Conservation (phyloP, 495 filamentous ascomycete species). For the Choiromyces venosus region DNA sequence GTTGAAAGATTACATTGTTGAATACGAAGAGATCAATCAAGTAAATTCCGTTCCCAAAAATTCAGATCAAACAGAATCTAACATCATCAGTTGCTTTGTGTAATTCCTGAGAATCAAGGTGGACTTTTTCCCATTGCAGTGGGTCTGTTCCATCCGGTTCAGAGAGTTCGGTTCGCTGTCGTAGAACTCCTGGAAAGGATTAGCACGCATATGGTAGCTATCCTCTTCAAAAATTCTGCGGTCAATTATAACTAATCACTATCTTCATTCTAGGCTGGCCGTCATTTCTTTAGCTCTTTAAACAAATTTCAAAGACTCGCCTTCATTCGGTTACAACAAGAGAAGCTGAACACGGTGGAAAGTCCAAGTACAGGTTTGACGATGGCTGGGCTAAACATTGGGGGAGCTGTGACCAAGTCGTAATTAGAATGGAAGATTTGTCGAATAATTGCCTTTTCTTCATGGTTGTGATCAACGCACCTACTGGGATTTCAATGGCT, state of each 20-base stretch:
- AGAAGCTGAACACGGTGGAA: slow-evolving; percentile 45
- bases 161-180: slow-evolving; percentile 67
- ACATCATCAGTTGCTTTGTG: slow-evolving; percentile 51
- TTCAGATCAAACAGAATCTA: neutral
- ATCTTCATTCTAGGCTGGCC: slow-evolving; percentile 54
- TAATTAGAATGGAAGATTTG: neutral
- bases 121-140: slow-evolving; percentile 89
- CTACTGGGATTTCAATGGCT: neutral
- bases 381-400: slow-evolving; percentile 35
- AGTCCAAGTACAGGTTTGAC: slow-evolving; percentile 39
- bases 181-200: slow-evolving; percentile 79
- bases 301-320: slow-evolving; percentile 85
- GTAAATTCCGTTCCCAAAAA: slow-evolving; percentile 42
- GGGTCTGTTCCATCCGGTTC: slow-evolving; percentile 86
- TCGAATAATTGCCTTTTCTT: neutral
- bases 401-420: slow-evolving; percentile 27
- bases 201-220: slow-evolving; percentile 59
- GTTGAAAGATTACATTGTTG: slow-evolving; percentile 65
- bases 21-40: slow-evolving; percentile 84
- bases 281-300: slow-evolving; percentile 84
- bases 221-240: neutral
- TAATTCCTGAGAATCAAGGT: slow-evolving; percentile 78
- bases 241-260: slow-evolving; percentile 4
- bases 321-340: slow-evolving; percentile 62
- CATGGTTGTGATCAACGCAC: neutral